Evolutionary conservation across 331 rosid species (phyloP).

Genomic region (Arachis monticola): DNA sequence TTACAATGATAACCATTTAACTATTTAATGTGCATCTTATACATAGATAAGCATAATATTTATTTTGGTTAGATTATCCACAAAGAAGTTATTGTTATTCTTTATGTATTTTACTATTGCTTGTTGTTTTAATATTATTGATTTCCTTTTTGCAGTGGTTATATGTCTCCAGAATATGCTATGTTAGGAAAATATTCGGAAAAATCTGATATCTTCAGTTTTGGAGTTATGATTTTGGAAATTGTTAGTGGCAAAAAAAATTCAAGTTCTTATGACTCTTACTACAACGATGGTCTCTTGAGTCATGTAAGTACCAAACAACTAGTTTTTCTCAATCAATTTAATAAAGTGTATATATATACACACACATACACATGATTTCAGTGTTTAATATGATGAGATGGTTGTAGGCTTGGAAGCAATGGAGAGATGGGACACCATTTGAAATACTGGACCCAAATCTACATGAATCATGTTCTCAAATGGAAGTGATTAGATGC

Average conservation of each 20-base stretch:
- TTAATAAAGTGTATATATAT: background rate
- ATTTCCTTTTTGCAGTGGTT: background rate
- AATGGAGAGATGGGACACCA: conserved; percentile 42
- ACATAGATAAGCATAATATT: background rate
- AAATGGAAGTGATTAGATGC: conserved; percentile 45
- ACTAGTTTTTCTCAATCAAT: too few species aligned
- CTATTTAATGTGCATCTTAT: background rate
- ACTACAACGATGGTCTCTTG: conserved; percentile 22
- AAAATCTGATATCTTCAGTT: conserved; percentile 42
- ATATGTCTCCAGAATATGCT: conserved; percentile 43
- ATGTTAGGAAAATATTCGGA: conserved; percentile 36
- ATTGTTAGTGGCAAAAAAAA: conserved; percentile 37
- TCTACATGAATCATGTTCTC: conserved; percentile 15
- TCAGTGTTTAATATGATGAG: background rate
- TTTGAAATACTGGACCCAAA: conserved; percentile 41
- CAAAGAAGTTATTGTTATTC: background rate
- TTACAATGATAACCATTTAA: background rate
- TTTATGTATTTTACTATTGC: background rate
- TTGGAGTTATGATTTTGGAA: conserved; percentile 46
- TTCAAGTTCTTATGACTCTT: conserved; percentile 15
- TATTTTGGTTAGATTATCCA: background rate
- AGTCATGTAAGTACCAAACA: conserved; percentile 35
- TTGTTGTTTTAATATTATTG: background rate
- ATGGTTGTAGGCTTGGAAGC: conserved; percentile 48
- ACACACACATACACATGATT: background rate